A percentile compares a stretch with the other conserved stretches of the same genome.
These are phyloP conservation scores for Pseudogymnoascus sp. DNA, from an alignment of 2,329 filamentous ascomycete genomes.

Conservation along the genomic window DNA sequence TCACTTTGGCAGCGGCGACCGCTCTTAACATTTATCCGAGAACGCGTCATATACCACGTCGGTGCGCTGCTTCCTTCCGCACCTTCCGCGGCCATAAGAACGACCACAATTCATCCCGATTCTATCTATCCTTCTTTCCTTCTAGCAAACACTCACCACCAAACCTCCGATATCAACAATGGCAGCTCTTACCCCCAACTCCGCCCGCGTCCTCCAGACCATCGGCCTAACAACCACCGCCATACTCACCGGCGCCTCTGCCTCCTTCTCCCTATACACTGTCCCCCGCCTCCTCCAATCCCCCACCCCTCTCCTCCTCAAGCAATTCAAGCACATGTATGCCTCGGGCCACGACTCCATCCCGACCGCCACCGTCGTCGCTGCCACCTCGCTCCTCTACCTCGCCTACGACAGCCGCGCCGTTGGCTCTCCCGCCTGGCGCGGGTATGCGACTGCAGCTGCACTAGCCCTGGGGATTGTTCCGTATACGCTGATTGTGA, in stretches of 20 bases:
- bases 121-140: not conserved
- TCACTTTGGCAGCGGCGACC: no score
- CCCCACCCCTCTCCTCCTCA: constrained; percentile 45
- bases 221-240: constrained; percentile 43
- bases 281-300: constrained; percentile 46
- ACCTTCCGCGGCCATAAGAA: no score
- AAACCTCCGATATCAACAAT: not conserved
- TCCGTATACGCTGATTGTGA: constrained; percentile 43
- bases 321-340: constrained; percentile 44
- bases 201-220: constrained; percentile 40
- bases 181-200: constrained; percentile 3
- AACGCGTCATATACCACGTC: not conserved
- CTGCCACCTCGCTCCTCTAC: constrained; percentile 36
- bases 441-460: constrained; percentile 37
- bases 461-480: constrained; percentile 37
- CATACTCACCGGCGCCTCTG: constrained; percentile 33
- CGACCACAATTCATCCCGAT: not conserved
- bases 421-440: constrained; percentile 26
- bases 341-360: constrained; percentile 33
- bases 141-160: not conserved
- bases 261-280: constrained; percentile 36
- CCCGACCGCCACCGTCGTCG: constrained; percentile 33
- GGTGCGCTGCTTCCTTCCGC: not conserved
- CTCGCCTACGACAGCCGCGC: constrained; percentile 33
- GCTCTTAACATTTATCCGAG: not conserved